Evolutionary conservation across 2,329 filamentous ascomycete species (phyloP).

Genomic region (Domatiomyces globalis): DNA sequence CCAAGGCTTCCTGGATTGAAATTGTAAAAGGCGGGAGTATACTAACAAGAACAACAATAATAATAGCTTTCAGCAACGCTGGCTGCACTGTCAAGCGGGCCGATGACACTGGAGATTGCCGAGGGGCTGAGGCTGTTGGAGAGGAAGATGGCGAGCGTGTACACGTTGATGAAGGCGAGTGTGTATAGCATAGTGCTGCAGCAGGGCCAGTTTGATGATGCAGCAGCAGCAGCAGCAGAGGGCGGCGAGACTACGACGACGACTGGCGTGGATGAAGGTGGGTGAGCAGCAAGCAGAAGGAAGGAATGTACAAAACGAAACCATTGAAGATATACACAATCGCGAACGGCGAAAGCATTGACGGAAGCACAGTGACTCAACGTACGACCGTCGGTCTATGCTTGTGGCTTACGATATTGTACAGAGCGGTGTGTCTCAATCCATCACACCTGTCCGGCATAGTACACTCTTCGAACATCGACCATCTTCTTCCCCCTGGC

Average conservation of each 20-base stretch:
- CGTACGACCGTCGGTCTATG: too few species aligned
- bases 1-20: background rate
- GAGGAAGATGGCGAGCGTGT: slow-evolving; percentile 86
- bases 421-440: background rate
- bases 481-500: slow-evolving; percentile 90
- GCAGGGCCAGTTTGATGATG: slow-evolving; percentile 72
- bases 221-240: slow-evolving; percentile 10
- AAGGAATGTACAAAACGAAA: too few species aligned
- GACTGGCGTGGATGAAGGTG: slow-evolving; percentile 2
- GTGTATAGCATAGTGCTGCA: slow-evolving; percentile 98
- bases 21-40: background rate
- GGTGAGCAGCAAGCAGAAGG: background rate
- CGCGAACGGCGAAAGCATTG: too few species aligned
- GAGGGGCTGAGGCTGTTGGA: slow-evolving; percentile 79
- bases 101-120: slow-evolving; percentile 62
- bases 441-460: slow-evolving; percentile 47
- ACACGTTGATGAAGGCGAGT: slow-evolving; percentile 90
- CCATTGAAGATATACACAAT: too few species aligned
- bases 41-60: background rate
- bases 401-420: too few species aligned
- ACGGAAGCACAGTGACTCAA: too few species aligned
- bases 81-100: slow-evolving; percentile 51
- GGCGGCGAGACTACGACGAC: slow-evolving; percentile 1
- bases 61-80: slow-evolving; percentile 45
- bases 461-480: slow-evolving; percentile 93